Percentiles rank a stretch among this genome's conserved stretches.
phyloP scores from a whole-genome alignment of 768 basidiomycete genomes.

The Collybiopsis luxurians region DNA sequence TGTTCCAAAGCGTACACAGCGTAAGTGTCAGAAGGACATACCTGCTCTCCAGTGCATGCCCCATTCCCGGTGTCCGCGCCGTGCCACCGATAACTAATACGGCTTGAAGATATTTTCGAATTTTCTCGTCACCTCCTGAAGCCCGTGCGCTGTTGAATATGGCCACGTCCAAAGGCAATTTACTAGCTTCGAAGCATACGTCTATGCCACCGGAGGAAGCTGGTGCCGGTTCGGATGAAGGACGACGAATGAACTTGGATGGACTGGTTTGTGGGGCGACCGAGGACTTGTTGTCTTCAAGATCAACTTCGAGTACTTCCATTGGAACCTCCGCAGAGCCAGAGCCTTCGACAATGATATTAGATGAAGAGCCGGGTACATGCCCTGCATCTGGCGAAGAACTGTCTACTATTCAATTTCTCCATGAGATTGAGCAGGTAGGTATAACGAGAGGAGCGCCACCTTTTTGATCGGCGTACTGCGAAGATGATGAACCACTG shows the following conservation, averaged over 20 bases:
- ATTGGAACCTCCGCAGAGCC: slow-evolving; percentile 28
- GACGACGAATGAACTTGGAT: slow-evolving; percentile 15
- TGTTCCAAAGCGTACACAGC: background rate
- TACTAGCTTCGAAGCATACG: slow-evolving; percentile 81
- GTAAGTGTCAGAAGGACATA: slow-evolving; percentile 23
- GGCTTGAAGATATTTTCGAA: slow-evolving; percentile 84
- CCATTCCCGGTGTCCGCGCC: slow-evolving; percentile 77
- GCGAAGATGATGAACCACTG: background rate
- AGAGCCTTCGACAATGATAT: slow-evolving; percentile 9
- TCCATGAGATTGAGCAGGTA: background rate
- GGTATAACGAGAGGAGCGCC: slow-evolving; percentile 1
- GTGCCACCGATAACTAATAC: slow-evolving; percentile 88
- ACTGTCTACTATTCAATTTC: background rate
- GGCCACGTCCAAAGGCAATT: slow-evolving; percentile 88
- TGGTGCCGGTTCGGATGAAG: slow-evolving; percentile 20
- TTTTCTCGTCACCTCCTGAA: slow-evolving; percentile 84
- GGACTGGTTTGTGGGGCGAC: slow-evolving; percentile 20
- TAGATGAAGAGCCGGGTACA: background rate
- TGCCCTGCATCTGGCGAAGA: background rate
- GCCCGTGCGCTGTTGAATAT: slow-evolving; percentile 91
- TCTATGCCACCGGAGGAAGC: slow-evolving; percentile 57
- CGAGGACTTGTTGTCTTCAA: slow-evolving; percentile 34
- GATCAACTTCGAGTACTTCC: slow-evolving; percentile 50
- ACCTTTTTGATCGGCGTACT: slow-evolving; percentile 9
- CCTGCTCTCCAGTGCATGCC: slow-evolving; percentile 88